A percentile compares a stretch with the other conserved stretches of the same genome.
phyloP scores from a whole-genome alignment of 1,284 basidiomycete species.

The Thelephora terrestris region DNA sequence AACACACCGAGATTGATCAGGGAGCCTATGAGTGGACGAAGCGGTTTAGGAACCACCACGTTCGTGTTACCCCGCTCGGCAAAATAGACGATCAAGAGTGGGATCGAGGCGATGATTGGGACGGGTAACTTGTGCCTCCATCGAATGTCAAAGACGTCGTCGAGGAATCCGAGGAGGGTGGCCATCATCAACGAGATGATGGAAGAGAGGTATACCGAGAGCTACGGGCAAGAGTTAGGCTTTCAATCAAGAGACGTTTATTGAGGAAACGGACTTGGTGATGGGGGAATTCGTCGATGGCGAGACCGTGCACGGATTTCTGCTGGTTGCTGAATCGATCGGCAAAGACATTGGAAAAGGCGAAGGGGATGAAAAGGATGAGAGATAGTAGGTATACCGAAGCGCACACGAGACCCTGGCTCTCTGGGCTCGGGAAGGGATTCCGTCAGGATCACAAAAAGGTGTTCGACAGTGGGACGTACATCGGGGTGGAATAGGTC shows the following conservation, averaged over 20 bases:
- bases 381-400: conserved; percentile 81
- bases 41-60: conserved; percentile 85
- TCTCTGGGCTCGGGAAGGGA: conserved; percentile 73
- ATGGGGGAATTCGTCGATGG: conserved; percentile 72
- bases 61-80: conserved; percentile 89
- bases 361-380: conserved; percentile 84
- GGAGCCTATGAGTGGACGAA: conserved; percentile 62
- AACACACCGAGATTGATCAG: conserved; percentile 80
- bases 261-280: conserved; percentile 52
- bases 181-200: conserved; percentile 86
- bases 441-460: neutral
- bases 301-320: conserved; percentile 47
- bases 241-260: conserved; percentile 1
- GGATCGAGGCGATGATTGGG: conserved; percentile 90
- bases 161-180: conserved; percentile 90
- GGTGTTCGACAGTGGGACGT: conserved; percentile 22
- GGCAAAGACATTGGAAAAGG: conserved; percentile 67
- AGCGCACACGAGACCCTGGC: conserved; percentile 84
- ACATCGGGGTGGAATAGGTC: conserved; percentile 64
- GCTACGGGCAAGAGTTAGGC: conserved; percentile 29
- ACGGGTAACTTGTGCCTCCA: conserved; percentile 99
- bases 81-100: conserved; percentile 92
- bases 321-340: conserved; percentile 30
- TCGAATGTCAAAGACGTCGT: conserved; percentile 97
- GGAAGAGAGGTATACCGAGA: conserved; percentile 89